Evolutionary conservation across 495 filamentous ascomycete genomes (phyloP).

Genomic region (Trypethelium eluteriae): DNA sequence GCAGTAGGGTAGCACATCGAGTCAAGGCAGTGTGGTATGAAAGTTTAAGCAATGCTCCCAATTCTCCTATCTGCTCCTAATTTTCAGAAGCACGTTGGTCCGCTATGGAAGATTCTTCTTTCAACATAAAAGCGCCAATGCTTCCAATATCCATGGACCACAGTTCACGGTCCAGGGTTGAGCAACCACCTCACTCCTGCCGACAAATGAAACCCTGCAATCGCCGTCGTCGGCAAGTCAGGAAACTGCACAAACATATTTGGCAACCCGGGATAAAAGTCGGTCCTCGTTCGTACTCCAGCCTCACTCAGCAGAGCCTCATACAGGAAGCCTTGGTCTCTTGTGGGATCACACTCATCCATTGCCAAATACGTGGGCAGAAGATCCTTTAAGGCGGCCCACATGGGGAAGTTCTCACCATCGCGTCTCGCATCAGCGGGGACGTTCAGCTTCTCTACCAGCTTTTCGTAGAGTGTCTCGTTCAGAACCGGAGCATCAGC

Average conservation of each 20-base stretch:
- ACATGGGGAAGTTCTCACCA: background rate
- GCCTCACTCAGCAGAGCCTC: background rate
- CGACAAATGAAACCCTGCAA: background rate
- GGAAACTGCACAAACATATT: background rate
- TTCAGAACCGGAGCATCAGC: background rate
- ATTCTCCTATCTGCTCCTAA: too few relatives aligned
- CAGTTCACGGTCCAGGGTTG: background rate
- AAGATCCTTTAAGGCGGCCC: background rate
- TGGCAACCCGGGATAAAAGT: background rate
- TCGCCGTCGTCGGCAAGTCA: background rate
- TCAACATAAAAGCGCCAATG: too few relatives aligned
- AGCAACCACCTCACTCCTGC: background rate
- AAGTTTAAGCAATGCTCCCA: too few relatives aligned
- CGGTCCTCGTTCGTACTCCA: background rate
- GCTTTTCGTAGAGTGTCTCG: background rate
- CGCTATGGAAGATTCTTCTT: too few relatives aligned
- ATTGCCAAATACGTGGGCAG: background rate
- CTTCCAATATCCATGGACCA: too few relatives aligned
- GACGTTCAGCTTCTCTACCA: background rate
- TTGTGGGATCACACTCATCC: background rate
- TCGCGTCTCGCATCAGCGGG: background rate
- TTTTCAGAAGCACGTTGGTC: too few relatives aligned
- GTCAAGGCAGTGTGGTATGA: too few relatives aligned
- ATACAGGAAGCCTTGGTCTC: background rate
- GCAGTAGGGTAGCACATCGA: too few relatives aligned